Evolutionary conservation across 1,139 yeast species (phyloP), one percentile per base, ranked within the genome.

Genomic region (Candida tetrigidarum): DNA sequence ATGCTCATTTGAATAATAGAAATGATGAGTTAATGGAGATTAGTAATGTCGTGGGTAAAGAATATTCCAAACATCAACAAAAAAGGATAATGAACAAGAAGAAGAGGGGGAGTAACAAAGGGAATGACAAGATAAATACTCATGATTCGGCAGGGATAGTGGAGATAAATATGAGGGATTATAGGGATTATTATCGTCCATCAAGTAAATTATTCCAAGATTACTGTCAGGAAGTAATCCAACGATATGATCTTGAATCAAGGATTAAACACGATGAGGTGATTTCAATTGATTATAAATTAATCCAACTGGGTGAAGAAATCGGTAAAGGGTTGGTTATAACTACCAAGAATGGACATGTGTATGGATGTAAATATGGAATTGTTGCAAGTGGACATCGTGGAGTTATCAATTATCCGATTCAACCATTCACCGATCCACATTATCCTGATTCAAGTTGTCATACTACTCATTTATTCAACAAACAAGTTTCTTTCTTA

Each of bases 101-200:
- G 44, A 34, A 34, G 15, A 34, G 12, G 26, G 19, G 20, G 12
- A 20, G 11, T 3, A 26, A 40, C 12, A 42, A 42, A 15, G 36
- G 33, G 1, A 49, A 45, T 27, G 37, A 10, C 5, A 12, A 11
- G 18, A 10, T 11, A 30, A 73, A 68, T 39, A 66, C 69, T 48
- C 73, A 69, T 39, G 67, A 69, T 48, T 56, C 50, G 9, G 60
- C 67, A 0, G 76, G 76, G 0, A 56, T 69, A 11, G 58, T 69
- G 9, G 72, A 74, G 49, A 64, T 74, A 39, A 73, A 75, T 50
- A 70, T 71, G 74, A 57, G 80, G 41, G 78, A 73, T 48, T 67
- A 74, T 65, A 65, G 67, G 40, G 80, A 76, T 50, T 76, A 72
- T 50, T 75, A 73, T 50, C 59, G 80, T 11, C 80, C 80, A 0